Evolutionary conservation across 257 asterid genomes (phyloP).

Genomic region (Ballota nigra): DNA sequence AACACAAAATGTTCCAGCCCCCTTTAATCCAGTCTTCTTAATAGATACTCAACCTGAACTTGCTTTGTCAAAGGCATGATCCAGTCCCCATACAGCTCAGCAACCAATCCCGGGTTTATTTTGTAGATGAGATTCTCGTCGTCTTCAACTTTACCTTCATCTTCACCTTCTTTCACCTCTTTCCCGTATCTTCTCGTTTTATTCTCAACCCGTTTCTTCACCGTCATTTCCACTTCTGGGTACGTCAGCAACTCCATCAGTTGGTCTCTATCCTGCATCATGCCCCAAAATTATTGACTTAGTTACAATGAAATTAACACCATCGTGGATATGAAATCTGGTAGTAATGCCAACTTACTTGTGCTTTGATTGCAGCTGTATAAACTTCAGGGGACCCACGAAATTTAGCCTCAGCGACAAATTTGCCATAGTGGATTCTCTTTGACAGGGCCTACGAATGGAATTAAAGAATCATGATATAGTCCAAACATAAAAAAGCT

Average conservation of each 20-base stretch:
- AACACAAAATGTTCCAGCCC: background rate
- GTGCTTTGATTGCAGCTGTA: conserved; percentile 61
- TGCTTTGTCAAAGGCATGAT: conserved; percentile 96
- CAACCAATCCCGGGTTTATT: conserved; percentile 72
- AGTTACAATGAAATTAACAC: background rate
- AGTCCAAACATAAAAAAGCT: background rate
- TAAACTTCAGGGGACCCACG: conserved; percentile 70
- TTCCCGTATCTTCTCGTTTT: conserved; percentile 80
- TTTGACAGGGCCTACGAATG: conserved; percentile 66
- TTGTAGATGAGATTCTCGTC: conserved; percentile 45
- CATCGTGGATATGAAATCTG: background rate
- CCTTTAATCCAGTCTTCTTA: conserved; percentile 68
- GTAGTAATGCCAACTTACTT: conserved; percentile 36
- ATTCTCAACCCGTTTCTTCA: conserved; percentile 69
- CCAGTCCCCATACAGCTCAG: conserved; percentile 72
- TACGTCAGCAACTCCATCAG: conserved; percentile 73
- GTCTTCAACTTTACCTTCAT: conserved; percentile 27
- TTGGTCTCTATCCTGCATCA: conserved; percentile 48
- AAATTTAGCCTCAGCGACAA: conserved; percentile 94
- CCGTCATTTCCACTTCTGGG: conserved; percentile 68
- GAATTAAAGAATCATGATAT: background rate
- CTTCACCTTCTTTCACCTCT: conserved; percentile 41
- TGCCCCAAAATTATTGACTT: background rate
- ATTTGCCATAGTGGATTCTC: conserved; percentile 94
- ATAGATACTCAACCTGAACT: conserved; percentile 78